These are phyloP conservation scores for Bretziella fagacearum DNA, from an alignment of 2,329 filamentous ascomycete species.

Conservation along the genomic window DNA sequence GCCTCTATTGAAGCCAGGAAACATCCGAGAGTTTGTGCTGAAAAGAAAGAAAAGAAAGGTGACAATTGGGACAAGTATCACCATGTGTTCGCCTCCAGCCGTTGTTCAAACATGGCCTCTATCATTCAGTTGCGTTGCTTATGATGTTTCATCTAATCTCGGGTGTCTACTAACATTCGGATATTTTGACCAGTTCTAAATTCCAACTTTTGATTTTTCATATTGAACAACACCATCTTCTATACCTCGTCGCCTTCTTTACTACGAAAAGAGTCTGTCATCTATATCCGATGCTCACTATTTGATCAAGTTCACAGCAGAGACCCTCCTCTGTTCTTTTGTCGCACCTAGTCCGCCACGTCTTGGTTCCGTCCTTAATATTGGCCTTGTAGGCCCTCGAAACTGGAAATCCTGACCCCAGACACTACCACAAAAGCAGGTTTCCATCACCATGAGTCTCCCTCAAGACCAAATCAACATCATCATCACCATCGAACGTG, in stretches of 20 bases:
- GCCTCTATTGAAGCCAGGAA: too few relatives aligned
- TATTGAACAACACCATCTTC: neutral
- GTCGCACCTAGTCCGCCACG: too few relatives aligned
- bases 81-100: neutral
- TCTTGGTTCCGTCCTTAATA: too few relatives aligned
- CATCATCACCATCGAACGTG: conserved; percentile 33
- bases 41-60: neutral
- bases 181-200: neutral
- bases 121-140: neutral
- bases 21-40: too few relatives aligned
- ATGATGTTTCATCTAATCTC: neutral
- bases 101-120: neutral
- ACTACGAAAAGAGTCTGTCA: too few relatives aligned
- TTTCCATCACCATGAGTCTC: conserved; percentile 18
- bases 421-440: neutral
- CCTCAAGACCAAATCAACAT: conserved; percentile 23
- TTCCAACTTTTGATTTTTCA: neutral
- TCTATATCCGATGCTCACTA: too few relatives aligned
- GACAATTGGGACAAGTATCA: neutral
- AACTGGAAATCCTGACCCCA: too few relatives aligned
- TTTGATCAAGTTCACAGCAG: too few relatives aligned
- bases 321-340: too few relatives aligned
- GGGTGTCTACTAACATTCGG: neutral
- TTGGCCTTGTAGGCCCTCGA: too few relatives aligned
- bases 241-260: too few relatives aligned